These are phyloP conservation scores for Linaria vulgaris DNA, from an alignment of 257 asterid genomes.

Conservation along the genomic window DNA sequence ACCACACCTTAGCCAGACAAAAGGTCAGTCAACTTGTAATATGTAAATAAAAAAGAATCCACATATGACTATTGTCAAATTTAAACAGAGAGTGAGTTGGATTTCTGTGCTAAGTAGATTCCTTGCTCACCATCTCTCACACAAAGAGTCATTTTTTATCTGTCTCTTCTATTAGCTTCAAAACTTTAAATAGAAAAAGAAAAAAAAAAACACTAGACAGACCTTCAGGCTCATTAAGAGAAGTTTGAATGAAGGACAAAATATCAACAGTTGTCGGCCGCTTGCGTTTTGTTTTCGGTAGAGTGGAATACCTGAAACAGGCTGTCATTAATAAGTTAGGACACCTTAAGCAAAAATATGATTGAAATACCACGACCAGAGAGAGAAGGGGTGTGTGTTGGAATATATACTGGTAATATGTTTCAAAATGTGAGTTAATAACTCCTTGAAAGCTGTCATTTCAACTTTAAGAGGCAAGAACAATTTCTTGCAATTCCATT, in stretches of 20 bases:
- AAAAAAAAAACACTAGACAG: conserved; percentile 21
- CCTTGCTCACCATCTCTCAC: too few relatives aligned
- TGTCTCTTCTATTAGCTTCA: not conserved
- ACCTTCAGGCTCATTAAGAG: conserved; percentile 66
- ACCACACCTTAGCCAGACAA: not conserved
- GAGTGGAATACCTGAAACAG: conserved; percentile 74
- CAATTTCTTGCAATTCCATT: not conserved
- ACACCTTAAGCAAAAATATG: conserved; percentile 21
- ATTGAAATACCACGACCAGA: not conserved
- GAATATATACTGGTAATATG: not conserved
- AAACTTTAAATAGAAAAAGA: conserved; percentile 9
- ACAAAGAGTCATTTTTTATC: not conserved
- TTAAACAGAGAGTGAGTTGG: too few relatives aligned
- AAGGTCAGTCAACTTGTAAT: not conserved
- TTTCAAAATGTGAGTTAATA: too few relatives aligned
- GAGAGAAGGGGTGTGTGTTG: not conserved
- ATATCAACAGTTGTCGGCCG: conserved; percentile 35
- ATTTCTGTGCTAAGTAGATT: too few relatives aligned
- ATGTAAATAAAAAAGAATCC: not conserved
- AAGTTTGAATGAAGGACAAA: conserved; percentile 51
- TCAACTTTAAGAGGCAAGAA: too few relatives aligned
- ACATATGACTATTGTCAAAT: too few relatives aligned
- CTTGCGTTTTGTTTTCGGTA: conserved; percentile 33
- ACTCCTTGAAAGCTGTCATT: too few relatives aligned
- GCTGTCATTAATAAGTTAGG: conserved; percentile 60